phyloP scores from a whole-genome alignment of 257 asterid species.

The Fraxinus anomala region DNA sequence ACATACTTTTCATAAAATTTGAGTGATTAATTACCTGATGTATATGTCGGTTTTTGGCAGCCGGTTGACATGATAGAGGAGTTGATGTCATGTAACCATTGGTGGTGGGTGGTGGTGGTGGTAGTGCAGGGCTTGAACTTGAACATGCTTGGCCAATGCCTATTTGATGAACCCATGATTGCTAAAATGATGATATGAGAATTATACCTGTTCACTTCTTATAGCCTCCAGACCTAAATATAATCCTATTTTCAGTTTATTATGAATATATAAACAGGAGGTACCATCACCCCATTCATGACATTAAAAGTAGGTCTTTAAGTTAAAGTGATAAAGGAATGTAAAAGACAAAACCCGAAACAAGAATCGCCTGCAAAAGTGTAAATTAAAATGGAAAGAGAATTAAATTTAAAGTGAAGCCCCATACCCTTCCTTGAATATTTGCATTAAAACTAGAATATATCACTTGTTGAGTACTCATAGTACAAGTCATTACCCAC shows the following conservation, averaged over 20 bases:
- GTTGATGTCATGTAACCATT: conserved; percentile 42
- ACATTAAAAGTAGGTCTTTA: not conserved
- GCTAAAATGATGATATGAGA: not conserved
- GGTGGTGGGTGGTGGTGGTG: conserved; percentile 25
- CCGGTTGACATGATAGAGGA: conserved; percentile 35
- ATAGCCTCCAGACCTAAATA: conserved; percentile 38
- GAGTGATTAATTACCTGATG: conserved; percentile 35
- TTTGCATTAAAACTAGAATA: not conserved
- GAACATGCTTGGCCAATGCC: conserved; percentile 59
- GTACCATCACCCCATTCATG: not conserved
- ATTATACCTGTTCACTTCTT: conserved; percentile 20
- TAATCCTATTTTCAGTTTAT: conserved; percentile 10
- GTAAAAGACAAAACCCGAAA: not conserved
- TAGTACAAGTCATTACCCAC: not conserved
- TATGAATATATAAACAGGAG: too few species aligned
- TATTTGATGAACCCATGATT: conserved; percentile 47
- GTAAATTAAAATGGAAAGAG: not conserved
- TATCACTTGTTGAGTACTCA: not conserved
- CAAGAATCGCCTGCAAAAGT: not conserved
- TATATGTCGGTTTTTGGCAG: conserved; percentile 27
- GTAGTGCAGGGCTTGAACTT: conserved; percentile 48
- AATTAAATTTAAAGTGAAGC: not conserved
- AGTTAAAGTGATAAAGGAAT: not conserved
- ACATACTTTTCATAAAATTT: too few species aligned
- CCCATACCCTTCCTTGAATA: not conserved